These are phyloP conservation scores for Diphasiastrum complanatum DNA, from an alignment of 83 land plant species.

Conservation along the genomic window DNA sequence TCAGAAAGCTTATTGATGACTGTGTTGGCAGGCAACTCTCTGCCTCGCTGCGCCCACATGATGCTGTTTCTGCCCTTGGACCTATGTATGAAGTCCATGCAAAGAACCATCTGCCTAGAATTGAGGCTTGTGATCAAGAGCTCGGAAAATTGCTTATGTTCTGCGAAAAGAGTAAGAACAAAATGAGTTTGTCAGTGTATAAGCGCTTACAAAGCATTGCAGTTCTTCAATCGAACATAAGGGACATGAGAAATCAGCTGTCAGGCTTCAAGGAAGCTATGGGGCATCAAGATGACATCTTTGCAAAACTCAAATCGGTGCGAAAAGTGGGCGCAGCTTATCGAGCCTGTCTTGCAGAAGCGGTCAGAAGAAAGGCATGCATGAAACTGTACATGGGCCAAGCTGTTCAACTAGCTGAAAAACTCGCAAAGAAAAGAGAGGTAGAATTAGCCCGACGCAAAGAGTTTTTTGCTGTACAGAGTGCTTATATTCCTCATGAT, in stretches of 20 bases:
- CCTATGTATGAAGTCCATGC: slow-evolving; percentile 95
- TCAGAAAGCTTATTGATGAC: slow-evolving; percentile 78
- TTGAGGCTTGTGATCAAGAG: slow-evolving; percentile 56
- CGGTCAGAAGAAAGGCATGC: slow-evolving; percentile 74
- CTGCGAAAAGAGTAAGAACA: slow-evolving; percentile 62
- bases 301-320: slow-evolving; percentile 56
- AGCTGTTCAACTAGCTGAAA: slow-evolving; percentile 96
- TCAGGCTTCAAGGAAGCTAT: slow-evolving; percentile 83
- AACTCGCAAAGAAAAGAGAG: slow-evolving; percentile 78
- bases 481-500: slow-evolving; percentile 59
- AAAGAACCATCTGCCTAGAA: slow-evolving; percentile 61
- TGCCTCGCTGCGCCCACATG: slow-evolving; percentile 80
- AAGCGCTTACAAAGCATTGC: slow-evolving; percentile 73
- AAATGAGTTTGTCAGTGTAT: slow-evolving; percentile 73
- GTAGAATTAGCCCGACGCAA: slow-evolving; percentile 66
- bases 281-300: slow-evolving; percentile 61
- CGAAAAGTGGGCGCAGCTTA: slow-evolving; percentile 78
- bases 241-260: slow-evolving; percentile 58
- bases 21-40: slow-evolving; percentile 48
- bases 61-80: slow-evolving; percentile 92
- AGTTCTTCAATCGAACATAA: slow-evolving; percentile 52
- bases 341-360: slow-evolving; percentile 86
- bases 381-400: slow-evolving; percentile 95
- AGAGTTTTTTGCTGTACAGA: slow-evolving; percentile 51
- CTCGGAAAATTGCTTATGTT: slow-evolving; percentile 51